Evolutionary conservation across 805 yeast species (phyloP).

Genomic region (Candida sonorensis): DNA sequence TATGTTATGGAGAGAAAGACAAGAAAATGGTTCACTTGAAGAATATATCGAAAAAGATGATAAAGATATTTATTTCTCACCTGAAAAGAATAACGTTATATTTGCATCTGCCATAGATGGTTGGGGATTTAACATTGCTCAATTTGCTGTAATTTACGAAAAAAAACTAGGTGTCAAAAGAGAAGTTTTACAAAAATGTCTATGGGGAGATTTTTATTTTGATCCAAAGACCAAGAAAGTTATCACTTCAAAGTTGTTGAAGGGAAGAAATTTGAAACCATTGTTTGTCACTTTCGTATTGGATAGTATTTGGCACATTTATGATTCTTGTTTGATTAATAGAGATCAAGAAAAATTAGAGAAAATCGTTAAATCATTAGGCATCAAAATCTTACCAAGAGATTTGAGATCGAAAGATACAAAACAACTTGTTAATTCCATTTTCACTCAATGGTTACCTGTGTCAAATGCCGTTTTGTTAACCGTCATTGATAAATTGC

Average conservation of each 20-base stretch:
- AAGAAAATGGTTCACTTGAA: slow-evolving; percentile 37
- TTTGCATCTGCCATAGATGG: slow-evolving; percentile 93
- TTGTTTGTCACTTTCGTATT: slow-evolving; percentile 80
- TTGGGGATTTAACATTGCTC: slow-evolving; percentile 93
- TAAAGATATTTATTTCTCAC: slow-evolving; percentile 77
- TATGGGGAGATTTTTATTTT: slow-evolving; percentile 92
- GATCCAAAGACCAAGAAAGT: slow-evolving; percentile 89
- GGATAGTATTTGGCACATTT: slow-evolving; percentile 90
- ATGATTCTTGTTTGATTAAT: slow-evolving; percentile 59
- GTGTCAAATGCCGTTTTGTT: slow-evolving; percentile 78
- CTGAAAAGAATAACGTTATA: slow-evolving; percentile 81
- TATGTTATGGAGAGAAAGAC: slow-evolving; percentile 62
- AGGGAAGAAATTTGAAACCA: slow-evolving; percentile 61
- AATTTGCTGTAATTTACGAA: slow-evolving; percentile 82
- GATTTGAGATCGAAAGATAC: slow-evolving; percentile 77
- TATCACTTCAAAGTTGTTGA: slow-evolving; percentile 55
- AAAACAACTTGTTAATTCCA: slow-evolving; percentile 49
- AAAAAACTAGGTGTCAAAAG: slow-evolving; percentile 79
- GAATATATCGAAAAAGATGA: slow-evolving; percentile 73
- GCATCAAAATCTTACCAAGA: slow-evolving; percentile 62
- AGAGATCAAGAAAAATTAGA: slow-evolving; percentile 65
- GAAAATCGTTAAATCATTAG: slow-evolving; percentile 66
- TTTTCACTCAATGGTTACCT: slow-evolving; percentile 94
- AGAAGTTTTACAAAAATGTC: slow-evolving; percentile 68
- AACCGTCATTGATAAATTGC: slow-evolving; percentile 77